Base-by-base conservation (phyloP, 2,329 filamentous ascomycete species). In the Fusarium praegraminearum region DNA sequence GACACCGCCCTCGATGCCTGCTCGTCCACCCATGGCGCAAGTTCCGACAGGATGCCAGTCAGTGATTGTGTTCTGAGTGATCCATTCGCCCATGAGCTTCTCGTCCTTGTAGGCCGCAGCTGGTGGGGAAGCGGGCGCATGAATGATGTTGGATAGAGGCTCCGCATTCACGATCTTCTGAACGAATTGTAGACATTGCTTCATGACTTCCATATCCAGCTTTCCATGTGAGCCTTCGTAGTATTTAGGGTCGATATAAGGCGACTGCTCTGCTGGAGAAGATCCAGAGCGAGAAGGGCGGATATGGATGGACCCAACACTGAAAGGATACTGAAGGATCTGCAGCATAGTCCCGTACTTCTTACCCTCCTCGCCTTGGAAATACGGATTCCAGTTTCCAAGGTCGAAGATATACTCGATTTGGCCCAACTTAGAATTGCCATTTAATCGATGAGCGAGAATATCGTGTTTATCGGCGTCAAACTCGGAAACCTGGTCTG, bases 321-420 rank as follows among this genome's bases (percentile, higher is more conserved):
- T 82, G 32, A 85, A 85, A 0, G 85, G 85, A 72, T 86, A 85
- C 62, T 86, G 84, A 2, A 87, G 74, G 61, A 86, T 83, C 59
- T 83, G 81, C 1, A 86, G 67, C 77, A 86, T 80, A 4, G 82
- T 84, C 11, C 78, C 83, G 58, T 86, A 85, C 57, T 80, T 81
- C 62, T 82, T 85, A 3, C 75, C 77, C 45, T 74, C 59, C 65
- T 76, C 47, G 55, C 76, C 56, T 35, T 71, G 50, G 74, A 83
- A 76, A 67, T 75, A 50, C 1, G 82, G 76, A 57, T 78, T 84
- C 79, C 81, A 84, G 59, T 85, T 84, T 6, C 83, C 83, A 1
- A 83, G 74, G 43, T 84, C 82, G 33, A 86, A 84, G 30, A 85
- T 78, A 57, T 80, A 86, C 66, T 86, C 84, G 4, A 85, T 75